Conservation (phyloP, 345 rosid species). For the Trapa bicornis region DNA sequence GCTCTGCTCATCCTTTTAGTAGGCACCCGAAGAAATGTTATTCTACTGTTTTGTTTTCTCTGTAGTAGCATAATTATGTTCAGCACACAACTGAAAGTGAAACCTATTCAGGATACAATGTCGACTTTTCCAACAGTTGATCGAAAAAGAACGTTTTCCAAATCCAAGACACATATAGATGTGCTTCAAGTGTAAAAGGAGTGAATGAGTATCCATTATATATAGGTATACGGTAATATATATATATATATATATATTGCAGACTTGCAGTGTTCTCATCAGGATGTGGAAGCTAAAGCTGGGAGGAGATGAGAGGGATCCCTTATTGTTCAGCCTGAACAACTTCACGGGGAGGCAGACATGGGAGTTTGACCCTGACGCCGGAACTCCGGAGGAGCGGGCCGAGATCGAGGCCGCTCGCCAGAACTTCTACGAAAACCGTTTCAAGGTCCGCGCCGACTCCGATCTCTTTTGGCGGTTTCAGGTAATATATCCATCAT, state of each 20-base stretch:
- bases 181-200: not conserved
- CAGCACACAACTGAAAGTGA: too few relatives aligned
- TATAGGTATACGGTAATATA: too few relatives aligned
- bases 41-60: too few relatives aligned
- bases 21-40: not conserved
- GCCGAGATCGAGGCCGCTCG: conserved; percentile 20
- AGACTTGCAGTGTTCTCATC: not conserved
- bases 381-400: conserved; percentile 18
- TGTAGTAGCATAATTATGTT: too few relatives aligned
- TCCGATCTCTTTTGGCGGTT: conserved; percentile 19
- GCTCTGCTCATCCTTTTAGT: not conserved
- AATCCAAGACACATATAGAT: not conserved
- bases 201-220: not conserved
- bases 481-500: conserved; percentile 9
- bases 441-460: conserved; percentile 15
- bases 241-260: not conserved
- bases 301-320: conserved; percentile 11
- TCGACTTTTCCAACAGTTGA: too few relatives aligned
- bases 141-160: too few relatives aligned
- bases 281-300: conserved; percentile 21
- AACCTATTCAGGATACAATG: too few relatives aligned
- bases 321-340: conserved; percentile 17
- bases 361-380: conserved; percentile 21
- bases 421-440: conserved; percentile 15
- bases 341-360: conserved; percentile 16